These are phyloP conservation scores for Kwoniella newhampshirensis DNA, from an alignment of 768 basidiomycete genomes.

Conservation along the genomic window DNA sequence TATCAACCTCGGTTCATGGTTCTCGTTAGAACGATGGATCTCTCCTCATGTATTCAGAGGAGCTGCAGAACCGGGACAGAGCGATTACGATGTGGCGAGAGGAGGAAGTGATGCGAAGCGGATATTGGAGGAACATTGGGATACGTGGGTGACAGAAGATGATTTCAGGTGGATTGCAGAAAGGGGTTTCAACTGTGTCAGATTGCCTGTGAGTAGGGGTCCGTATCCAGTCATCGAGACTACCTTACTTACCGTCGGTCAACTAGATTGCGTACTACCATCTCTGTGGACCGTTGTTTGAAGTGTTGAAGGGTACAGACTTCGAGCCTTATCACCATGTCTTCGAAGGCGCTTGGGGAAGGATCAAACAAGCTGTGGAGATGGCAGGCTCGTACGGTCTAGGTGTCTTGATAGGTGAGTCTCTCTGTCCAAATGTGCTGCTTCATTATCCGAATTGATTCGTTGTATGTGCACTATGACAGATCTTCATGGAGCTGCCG, in stretches of 20 bases:
- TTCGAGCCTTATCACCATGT: slow-evolving; percentile 61
- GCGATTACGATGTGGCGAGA: slow-evolving; percentile 62
- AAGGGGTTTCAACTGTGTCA: slow-evolving; percentile 63
- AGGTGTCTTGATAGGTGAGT: slow-evolving; percentile 69
- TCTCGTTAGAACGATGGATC: slow-evolving; percentile 77
- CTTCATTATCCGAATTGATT: too few species aligned
- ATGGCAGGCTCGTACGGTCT: slow-evolving; percentile 68
- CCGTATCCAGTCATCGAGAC: slow-evolving; percentile 51
- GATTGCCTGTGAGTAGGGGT: slow-evolving; percentile 64
- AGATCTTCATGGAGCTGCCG: slow-evolving; percentile 77
- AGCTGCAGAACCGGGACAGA: slow-evolving; percentile 60
- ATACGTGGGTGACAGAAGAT: slow-evolving; percentile 74
- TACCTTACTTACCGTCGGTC: background rate
- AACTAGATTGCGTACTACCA: slow-evolving; percentile 75
- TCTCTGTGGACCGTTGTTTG: slow-evolving; percentile 73
- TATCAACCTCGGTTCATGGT: slow-evolving; percentile 74
- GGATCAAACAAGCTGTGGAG: slow-evolving; percentile 61
- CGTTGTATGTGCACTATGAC: background rate
- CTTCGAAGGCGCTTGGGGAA: slow-evolving; percentile 66
- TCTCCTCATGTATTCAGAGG: slow-evolving; percentile 58
- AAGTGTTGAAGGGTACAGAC: slow-evolving; percentile 64
- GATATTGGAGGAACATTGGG: slow-evolving; percentile 70
- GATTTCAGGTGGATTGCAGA: slow-evolving; percentile 70
- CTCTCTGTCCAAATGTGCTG: too few species aligned
- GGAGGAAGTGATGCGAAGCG: slow-evolving; percentile 58